A percentile compares a stretch with the other conserved stretches of the same genome.
phyloP scores from a whole-genome alignment of 2,329 filamentous ascomycete genomes.

The Trichoderma brevicompactum region DNA sequence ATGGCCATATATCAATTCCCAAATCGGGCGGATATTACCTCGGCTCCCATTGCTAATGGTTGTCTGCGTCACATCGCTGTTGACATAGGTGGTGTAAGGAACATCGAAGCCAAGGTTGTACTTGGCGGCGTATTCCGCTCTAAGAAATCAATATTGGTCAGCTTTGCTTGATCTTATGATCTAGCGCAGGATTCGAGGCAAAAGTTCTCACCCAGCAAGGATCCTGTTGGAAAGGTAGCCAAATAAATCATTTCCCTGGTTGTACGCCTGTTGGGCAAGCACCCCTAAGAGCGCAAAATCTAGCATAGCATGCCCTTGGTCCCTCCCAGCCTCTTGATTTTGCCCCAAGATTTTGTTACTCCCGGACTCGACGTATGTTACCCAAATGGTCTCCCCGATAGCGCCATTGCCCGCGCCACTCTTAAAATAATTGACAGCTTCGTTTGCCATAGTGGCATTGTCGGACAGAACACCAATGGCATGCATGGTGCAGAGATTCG shows the following conservation, averaged over 20 bases:
- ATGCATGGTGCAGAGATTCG: not conserved
- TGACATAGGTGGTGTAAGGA: not conserved
- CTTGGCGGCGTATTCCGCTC: not conserved
- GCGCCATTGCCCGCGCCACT: not conserved
- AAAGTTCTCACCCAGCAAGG: not conserved
- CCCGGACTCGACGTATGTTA: not conserved
- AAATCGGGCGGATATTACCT: not conserved
- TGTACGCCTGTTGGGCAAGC: conserved; percentile 7
- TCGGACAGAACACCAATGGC: not conserved
- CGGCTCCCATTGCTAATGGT: not conserved
- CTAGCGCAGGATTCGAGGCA: not conserved
- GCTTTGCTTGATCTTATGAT: not conserved
- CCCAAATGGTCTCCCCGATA: not conserved
- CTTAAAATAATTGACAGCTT: conserved; percentile 1
- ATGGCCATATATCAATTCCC: conserved; percentile 4
- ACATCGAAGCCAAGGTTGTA: not conserved
- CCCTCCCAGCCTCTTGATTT: not conserved
- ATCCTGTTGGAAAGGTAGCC: conserved; percentile 2
- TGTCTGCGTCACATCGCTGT: not conserved
- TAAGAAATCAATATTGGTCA: not conserved
- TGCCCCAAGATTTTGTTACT: not conserved
- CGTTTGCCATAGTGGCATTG: not conserved
- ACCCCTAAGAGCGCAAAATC: not conserved
- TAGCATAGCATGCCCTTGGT: not conserved
- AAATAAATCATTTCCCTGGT: conserved; percentile 6